Evolutionary conservation across 768 basidiomycete species (phyloP), one percentile per base, ranked within the genome.

Genomic region (Zangia roseola): DNA sequence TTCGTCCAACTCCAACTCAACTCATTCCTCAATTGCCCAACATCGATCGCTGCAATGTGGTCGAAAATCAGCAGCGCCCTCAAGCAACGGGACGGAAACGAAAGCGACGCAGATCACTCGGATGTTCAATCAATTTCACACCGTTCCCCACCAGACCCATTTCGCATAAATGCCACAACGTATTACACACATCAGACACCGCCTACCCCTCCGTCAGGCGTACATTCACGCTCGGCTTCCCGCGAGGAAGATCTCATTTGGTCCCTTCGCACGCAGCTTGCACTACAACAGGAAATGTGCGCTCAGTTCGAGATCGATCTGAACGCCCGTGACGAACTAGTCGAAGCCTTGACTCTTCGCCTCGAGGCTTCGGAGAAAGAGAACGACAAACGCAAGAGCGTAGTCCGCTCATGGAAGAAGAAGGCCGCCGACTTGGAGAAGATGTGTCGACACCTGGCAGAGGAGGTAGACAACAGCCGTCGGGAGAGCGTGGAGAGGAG

Each of bases 391-490:
- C 79, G 84, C 44, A 78, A 75, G 60, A 69, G 51, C 14, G 71
- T 78, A 0, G 63, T 88, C 28, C 71, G 77, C 33, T 70, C 69
- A 16, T 89, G 87, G 84, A 86, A 83, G 72, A 87, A 86, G 72
- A 88, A 87, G 55, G 84, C 90, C 4, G 73, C 74, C 45, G 87
- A 90, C 54, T 70, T 92, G 40, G 88, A 91, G 69, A 77, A 73
- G 53, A 72, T 80, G 51, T 83, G 84, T 44, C 76, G 82, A 14
- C 69, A 74, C 47, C 73, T 86, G 25, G 88, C 95, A 71, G 92
- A 94, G 62, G 88, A 94, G 62, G 88, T 94, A 24, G 94, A 97
- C 52, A 75, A 80, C 7, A 87, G 86, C 36, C 76, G 92, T 34
- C 83, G 88, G 56, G 89, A 90, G 60, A 89, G 85, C 58, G 72